Percentiles rank a stretch among this genome's conserved stretches.
phyloP scores from a whole-genome alignment of 192 early-diverging fungal genomes.

The Coemansia biformis region DNA sequence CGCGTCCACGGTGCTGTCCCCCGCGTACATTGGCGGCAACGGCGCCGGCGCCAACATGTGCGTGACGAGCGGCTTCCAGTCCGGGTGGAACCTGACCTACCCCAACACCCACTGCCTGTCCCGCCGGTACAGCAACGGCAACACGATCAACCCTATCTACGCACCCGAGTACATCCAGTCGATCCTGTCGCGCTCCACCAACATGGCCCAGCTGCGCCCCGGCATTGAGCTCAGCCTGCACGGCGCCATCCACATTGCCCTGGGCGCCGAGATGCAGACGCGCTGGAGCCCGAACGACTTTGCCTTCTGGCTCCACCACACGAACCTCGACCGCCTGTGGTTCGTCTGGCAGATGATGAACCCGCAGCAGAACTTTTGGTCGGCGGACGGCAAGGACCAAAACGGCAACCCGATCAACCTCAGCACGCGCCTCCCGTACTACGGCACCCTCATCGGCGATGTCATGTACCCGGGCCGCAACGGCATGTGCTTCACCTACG shows the following conservation, averaged over 20 bases:
- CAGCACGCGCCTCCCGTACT: conserved; percentile 16
- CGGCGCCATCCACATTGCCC: conserved; percentile 34
- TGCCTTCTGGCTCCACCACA: conserved; percentile 52
- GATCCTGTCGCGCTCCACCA: conserved; percentile 29
- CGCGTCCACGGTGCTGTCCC: conserved; percentile 27
- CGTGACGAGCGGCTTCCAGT: conserved; percentile 26
- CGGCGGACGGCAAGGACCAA: conserved; percentile 24
- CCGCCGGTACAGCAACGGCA: conserved; percentile 47
- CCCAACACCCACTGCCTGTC: conserved; percentile 39
- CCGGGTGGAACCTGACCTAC: conserved; percentile 17
- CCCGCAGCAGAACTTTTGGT: conserved; percentile 38
- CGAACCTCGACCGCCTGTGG: conserved; percentile 53
- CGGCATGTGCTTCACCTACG: conserved; percentile 48
- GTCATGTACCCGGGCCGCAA: conserved; percentile 32
- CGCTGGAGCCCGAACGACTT: conserved; percentile 52
- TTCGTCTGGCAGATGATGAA: conserved; percentile 49
- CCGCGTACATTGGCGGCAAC: conserved; percentile 35
- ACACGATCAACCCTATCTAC: conserved; percentile 34
- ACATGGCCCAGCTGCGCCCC: conserved; percentile 42
- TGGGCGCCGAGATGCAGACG: conserved; percentile 47
- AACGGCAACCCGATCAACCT: conserved; percentile 13
- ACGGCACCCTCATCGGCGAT: conserved; percentile 22
- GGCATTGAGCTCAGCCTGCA: conserved; percentile 46
- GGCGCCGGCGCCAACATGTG: conserved; percentile 30
- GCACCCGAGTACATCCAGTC: conserved; percentile 47